Evolutionary conservation across 2,329 filamentous ascomycete genomes (phyloP), one percentile per base, ranked within the genome.

Genomic region (Alternaria gaisen): DNA sequence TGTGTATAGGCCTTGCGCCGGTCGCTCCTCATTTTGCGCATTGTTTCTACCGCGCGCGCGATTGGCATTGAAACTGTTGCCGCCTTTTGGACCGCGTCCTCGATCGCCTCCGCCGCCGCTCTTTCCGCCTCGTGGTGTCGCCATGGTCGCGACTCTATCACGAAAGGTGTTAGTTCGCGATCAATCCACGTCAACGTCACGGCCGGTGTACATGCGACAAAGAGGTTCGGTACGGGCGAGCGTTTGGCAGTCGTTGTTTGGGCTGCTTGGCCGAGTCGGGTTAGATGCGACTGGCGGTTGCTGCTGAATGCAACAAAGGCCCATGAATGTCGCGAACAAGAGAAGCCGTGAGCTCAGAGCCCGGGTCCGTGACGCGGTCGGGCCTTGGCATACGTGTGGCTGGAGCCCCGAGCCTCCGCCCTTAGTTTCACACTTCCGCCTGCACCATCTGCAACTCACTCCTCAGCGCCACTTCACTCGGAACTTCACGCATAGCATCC

Each of bases 71-170:
- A 57, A 46, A 8, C 54, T 56, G 46, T 55, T 60, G 18, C 50
- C 46, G 50, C 66, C 61, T 38, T 59, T 64, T 30, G 54, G 20
- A 40, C 66, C 63, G 38, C 69, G 66, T 10, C 63, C 65, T 30
- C 68, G 67, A 12, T 60, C 57, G 38, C 63, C 59, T 46, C 61
- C 58, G 14, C 64, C 55, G 18, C 62, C 67, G 28, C 68, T 70
- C 65, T 66, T 61, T 22, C 58, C 63, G 58, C 68, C 70, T 47
- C 72, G 72, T 56, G 66, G 70, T 58, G 66, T 61, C 63, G 72
- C 69, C 73, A 75, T 76, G 26, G 64, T 72, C 65, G 70, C 70
- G 69, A 42, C 61, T 63, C 47, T 56, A 16, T 55, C 36, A 54
- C 26, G 42, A 42, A 56, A 51, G 38, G 56, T 54, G 54, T 53